A percentile compares a stretch with the other conserved stretches of the same genome.
These are phyloP conservation scores for Phytopythium boreale DNA, from an alignment of 352 stramenopile genomes.

Conservation along the genomic window DNA sequence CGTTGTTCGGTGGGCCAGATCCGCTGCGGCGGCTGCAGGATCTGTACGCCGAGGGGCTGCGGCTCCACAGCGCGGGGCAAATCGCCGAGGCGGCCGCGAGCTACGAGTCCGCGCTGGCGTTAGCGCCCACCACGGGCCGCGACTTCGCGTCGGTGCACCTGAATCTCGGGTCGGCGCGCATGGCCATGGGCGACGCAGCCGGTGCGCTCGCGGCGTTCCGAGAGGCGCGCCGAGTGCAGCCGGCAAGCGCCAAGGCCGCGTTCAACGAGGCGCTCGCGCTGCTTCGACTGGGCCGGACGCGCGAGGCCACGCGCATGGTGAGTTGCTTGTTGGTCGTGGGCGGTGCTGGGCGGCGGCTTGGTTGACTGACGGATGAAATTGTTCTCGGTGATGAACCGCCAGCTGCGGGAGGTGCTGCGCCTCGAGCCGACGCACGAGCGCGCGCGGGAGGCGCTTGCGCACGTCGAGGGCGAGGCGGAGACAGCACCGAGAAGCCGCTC, in stretches of 20 bases:
- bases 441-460: conserved; percentile 22
- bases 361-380: background rate
- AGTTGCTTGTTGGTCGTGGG: background rate
- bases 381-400: background rate
- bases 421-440: conserved; percentile 38
- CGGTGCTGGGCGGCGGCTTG: background rate
- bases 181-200: conserved; percentile 31
- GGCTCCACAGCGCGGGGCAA: conserved; percentile 50
- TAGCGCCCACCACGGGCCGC: conserved; percentile 22
- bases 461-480: background rate
- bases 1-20: conserved; percentile 10
- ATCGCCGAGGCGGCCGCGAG: conserved; percentile 39
- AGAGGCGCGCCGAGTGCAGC: conserved; percentile 45
- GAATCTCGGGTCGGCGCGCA: conserved; percentile 58
- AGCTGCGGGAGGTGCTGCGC: conserved; percentile 32
- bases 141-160: conserved; percentile 65
- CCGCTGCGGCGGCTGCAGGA: conserved; percentile 35
- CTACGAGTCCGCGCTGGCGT: conserved; percentile 46
- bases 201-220: conserved; percentile 39
- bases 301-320: conserved; percentile 33
- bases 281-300: conserved; percentile 26
- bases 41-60: conserved; percentile 59
- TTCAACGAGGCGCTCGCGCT: conserved; percentile 60
- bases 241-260: conserved; percentile 48
- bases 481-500: no score